Conservation (phyloP, 139 green algal species). For the Haematococcus lacustris region DNA sequence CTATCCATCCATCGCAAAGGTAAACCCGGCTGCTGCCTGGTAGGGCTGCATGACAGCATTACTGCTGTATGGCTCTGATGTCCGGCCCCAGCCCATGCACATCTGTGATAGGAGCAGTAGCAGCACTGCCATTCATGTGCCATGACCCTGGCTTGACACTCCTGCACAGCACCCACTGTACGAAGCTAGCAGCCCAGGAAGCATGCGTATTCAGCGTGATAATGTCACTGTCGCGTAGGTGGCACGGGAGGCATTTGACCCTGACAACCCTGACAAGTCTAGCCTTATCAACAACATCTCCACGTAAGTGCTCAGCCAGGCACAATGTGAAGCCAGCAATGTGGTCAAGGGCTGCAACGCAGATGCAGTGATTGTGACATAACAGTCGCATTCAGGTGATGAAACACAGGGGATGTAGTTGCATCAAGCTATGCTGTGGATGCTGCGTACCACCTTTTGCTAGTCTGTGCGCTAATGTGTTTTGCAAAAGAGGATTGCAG, state of each 20-base stretch:
- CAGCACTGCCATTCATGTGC: neutral
- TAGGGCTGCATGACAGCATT: neutral
- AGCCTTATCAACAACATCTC: slow-evolving; percentile 33
- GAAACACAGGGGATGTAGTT: too few relatives aligned
- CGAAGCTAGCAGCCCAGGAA: neutral
- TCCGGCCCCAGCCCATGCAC: too few relatives aligned
- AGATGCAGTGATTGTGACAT: too few relatives aligned
- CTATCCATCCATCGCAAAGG: slow-evolving; percentile 32
- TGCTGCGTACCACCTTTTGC: too few relatives aligned
- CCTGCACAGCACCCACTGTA: neutral
- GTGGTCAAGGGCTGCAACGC: too few relatives aligned
- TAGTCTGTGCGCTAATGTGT: too few relatives aligned
- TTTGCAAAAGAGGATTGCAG: too few relatives aligned
- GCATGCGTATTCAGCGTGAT: neutral
- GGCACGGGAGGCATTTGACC: slow-evolving; percentile 23
- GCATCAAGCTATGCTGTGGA: too few relatives aligned
- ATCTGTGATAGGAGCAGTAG: too few relatives aligned
- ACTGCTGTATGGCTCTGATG: neutral
- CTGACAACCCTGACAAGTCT: slow-evolving; percentile 14
- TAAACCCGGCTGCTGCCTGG: neutral
- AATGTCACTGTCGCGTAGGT: slow-evolving; percentile 4
- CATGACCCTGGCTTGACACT: neutral
- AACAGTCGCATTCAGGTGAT: too few relatives aligned
- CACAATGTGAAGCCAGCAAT: too few relatives aligned
- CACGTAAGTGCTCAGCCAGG: slow-evolving; percentile 10